Evolutionary conservation across 768 basidiomycete species (phyloP), one percentile per base, ranked within the genome.

Genomic region (Zangia roseola): DNA sequence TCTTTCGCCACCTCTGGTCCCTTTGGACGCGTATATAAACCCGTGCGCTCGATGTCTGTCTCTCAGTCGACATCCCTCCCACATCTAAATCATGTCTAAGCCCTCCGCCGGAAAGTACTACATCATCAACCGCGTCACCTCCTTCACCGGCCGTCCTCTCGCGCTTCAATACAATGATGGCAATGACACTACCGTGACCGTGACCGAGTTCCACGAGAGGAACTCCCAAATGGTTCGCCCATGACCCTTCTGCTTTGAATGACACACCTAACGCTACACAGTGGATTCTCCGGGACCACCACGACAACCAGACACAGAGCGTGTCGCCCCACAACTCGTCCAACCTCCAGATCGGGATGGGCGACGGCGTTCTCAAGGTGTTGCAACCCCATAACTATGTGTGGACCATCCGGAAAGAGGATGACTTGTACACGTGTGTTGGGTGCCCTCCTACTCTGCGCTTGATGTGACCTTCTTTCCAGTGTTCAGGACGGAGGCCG

Each of bases 41-140:
- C 6, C 26, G n/a, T n/a, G n/a, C 4, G 26, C 30, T 13, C 13
- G 6, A n/a, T n/a, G n/a, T 25, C 21, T 19, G 12, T 12, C 19
- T 26, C 23, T 10, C 14, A 20, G 10, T 17, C 9, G 9, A 19
- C 38, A 40, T 33, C 38, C 8, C 16, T 23, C 5, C 5, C 10
- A 43, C 16, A n/a, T 33, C 10, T n/a, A n/a, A n/a, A 48, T 31
- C 12, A 45, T 49, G 49, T 39, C 49, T 23, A n/a, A n/a, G 19
- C 23, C 24, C 25, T 0, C 36, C 1, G 5, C 23, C 7, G 43
- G 36, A 24, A 31, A 39, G 13, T 45, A 33, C 30, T 33, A 12
- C 49, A 25, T 50, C 19, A 1, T 31, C 48, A 49, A 19, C 43
- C 19, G 20, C 21, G 36, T 25, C 7, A 19, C 10, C 47, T 28